phyloP scores from a whole-genome alignment of 2,329 filamentous ascomycete genomes.

The Diplodia scrobiculata region DNA sequence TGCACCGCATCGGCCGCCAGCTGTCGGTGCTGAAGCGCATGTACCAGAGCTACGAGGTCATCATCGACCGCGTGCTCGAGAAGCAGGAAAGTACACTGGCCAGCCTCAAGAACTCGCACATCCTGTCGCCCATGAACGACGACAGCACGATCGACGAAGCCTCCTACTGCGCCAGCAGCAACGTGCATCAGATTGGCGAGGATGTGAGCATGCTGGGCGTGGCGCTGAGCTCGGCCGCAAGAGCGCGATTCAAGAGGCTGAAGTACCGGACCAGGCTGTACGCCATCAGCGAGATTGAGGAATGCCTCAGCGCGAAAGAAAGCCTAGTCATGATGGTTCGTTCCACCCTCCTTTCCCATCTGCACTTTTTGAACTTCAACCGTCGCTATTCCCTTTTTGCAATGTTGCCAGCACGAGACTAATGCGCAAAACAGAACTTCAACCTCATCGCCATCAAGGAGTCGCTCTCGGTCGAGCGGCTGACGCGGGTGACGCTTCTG shows the following conservation, averaged over 20 bases:
- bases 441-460: slow-evolving; percentile 76
- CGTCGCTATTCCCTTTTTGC: too few species aligned
- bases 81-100: slow-evolving; percentile 49
- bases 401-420: too few species aligned
- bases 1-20: slow-evolving; percentile 64
- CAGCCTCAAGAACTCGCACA: slow-evolving; percentile 49
- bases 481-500: slow-evolving; percentile 71
- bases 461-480: slow-evolving; percentile 68
- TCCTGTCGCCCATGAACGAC: slow-evolving; percentile 34
- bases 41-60: slow-evolving; percentile 62
- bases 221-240: slow-evolving; percentile 52
- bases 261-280: slow-evolving; percentile 62
- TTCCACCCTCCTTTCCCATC: not conserved
- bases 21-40: slow-evolving; percentile 63
- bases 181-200: slow-evolving; percentile 29
- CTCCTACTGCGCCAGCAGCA: slow-evolving; percentile 33
- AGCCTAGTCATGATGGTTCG: slow-evolving; percentile 67
- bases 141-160: slow-evolving; percentile 34
- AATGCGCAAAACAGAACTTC: slow-evolving; percentile 62
- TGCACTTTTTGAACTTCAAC: too few species aligned
- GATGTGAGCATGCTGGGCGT: slow-evolving; percentile 49
- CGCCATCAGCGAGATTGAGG: slow-evolving; percentile 63
- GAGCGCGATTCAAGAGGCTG: slow-evolving; percentile 61
- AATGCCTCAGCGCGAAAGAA: slow-evolving; percentile 69
- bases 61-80: slow-evolving; percentile 61